Evolutionary conservation across 345 rosid species (phyloP).

Genomic region (Kernera saxatilis): DNA sequence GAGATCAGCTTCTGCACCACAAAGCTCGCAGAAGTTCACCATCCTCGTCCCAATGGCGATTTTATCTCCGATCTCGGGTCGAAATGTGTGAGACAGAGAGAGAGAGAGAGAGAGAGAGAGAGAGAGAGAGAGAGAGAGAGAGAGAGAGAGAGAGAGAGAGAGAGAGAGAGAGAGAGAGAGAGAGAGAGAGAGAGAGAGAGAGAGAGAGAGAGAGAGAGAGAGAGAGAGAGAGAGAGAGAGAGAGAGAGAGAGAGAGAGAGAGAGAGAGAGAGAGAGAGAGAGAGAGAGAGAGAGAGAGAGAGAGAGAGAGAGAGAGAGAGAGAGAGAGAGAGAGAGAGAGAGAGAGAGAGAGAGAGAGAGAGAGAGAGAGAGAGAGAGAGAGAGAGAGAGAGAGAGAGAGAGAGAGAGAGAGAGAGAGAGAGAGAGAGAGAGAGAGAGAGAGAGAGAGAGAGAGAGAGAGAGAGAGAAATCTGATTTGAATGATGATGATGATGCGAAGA

Average conservation of each 20-base stretch:
- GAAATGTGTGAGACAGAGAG: not conserved
- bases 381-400: not conserved
- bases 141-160: not conserved
- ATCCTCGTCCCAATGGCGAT: not conserved
- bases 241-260: not conserved
- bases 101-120: not conserved
- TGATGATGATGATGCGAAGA: not conserved
- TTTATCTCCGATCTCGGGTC: not conserved
- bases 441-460: not conserved
- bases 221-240: not conserved
- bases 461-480: not conserved
- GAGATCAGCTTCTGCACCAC: slow-evolving; percentile 23
- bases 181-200: not conserved
- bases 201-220: not conserved
- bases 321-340: not conserved
- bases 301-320: not conserved
- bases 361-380: not conserved
- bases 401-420: not conserved
- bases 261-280: not conserved
- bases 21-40: slow-evolving; percentile 21
- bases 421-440: not conserved
- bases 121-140: not conserved
- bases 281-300: not conserved
- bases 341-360: not conserved
- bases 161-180: not conserved